A percentile compares a stretch with the other conserved stretches of the same genome.
Conservation (phyloP, 306 rosid species). For the Senna siamea region DNA sequence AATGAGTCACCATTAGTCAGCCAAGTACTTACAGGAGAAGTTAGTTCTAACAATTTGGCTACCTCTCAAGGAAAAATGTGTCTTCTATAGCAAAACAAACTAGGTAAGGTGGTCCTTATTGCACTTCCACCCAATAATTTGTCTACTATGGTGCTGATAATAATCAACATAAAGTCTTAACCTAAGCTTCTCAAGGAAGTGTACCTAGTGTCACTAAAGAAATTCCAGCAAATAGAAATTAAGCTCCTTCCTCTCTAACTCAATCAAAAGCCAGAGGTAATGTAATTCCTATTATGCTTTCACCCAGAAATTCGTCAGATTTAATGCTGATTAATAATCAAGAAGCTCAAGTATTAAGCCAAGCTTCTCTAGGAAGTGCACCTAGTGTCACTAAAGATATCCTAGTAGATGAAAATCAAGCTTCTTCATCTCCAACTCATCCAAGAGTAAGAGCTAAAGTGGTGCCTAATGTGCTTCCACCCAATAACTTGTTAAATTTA, state of each 20-base stretch:
- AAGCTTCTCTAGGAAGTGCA: constrained; percentile 55
- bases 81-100: constrained; percentile 46
- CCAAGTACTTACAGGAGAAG: constrained; percentile 47
- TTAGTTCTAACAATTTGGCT: constrained; percentile 43
- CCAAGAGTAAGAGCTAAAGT: constrained; percentile 48
- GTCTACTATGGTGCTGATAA: constrained; percentile 48
- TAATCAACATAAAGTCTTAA: constrained; percentile 37
- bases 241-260: constrained; percentile 24
- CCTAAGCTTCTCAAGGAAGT: constrained; percentile 54
- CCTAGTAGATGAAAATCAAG: constrained; percentile 45
- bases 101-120: constrained; percentile 56
- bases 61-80: constrained; percentile 43
- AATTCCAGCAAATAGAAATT: constrained; percentile 46
- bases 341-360: constrained; percentile 35
- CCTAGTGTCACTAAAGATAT: constrained; percentile 41
- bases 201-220: constrained; percentile 46
- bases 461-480: constrained; percentile 62
- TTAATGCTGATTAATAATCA: constrained; percentile 48
- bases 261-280: constrained; percentile 41
- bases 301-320: constrained; percentile 49
- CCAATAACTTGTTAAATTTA: constrained; percentile 48
- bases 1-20: constrained; percentile 49
- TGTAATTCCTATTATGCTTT: constrained; percentile 57
- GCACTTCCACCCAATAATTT: constrained; percentile 52
- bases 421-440: constrained; percentile 7